These are phyloP conservation scores for Moniliella sp. DNA, from an alignment of 1,284 basidiomycete species.

Conservation along the genomic window DNA sequence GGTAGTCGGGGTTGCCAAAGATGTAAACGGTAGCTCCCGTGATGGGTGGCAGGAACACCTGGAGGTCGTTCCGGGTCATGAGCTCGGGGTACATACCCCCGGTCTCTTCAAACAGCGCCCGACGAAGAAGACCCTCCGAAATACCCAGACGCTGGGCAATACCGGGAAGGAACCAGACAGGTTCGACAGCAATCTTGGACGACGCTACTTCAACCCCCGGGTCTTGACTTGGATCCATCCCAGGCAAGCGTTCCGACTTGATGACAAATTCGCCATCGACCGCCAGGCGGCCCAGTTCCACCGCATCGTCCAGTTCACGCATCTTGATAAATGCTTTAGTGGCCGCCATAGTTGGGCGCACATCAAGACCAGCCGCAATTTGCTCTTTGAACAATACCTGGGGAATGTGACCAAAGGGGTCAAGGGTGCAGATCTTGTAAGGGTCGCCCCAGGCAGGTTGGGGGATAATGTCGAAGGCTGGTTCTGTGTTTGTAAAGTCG, in stretches of 20 bases:
- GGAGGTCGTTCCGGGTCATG: constrained; percentile 79
- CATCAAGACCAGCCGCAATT: constrained; percentile 30
- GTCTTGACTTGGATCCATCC: constrained; percentile 34
- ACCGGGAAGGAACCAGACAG: constrained; percentile 82
- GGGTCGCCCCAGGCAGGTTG: constrained; percentile 61
- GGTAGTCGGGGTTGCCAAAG: constrained; percentile 39
- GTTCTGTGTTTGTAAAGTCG: constrained; percentile 59
- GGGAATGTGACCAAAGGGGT: constrained; percentile 79
- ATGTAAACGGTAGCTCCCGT: constrained; percentile 81
- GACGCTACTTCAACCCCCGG: constrained; percentile 65
- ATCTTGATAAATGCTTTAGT: constrained; percentile 55
- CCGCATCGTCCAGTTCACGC: constrained; percentile 67
- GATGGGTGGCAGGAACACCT: constrained; percentile 82
- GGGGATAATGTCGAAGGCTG: constrained; percentile 60
- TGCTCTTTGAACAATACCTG: constrained; percentile 49
- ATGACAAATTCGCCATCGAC: constrained; percentile 58
- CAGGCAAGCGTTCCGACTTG: constrained; percentile 12
- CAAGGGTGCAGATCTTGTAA: constrained; percentile 71
- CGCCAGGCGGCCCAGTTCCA: constrained; percentile 47
- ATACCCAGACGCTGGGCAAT: constrained; percentile 32
- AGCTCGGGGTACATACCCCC: constrained; percentile 92
- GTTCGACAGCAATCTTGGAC: constrained; percentile 44
- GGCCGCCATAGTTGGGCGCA: constrained; percentile 9
- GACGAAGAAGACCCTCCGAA: constrained; percentile 59
- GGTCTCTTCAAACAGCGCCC: constrained; percentile 70